Conservation (phyloP, 179 eudicot genomes). For the Sideroxylon spinosum region DNA sequence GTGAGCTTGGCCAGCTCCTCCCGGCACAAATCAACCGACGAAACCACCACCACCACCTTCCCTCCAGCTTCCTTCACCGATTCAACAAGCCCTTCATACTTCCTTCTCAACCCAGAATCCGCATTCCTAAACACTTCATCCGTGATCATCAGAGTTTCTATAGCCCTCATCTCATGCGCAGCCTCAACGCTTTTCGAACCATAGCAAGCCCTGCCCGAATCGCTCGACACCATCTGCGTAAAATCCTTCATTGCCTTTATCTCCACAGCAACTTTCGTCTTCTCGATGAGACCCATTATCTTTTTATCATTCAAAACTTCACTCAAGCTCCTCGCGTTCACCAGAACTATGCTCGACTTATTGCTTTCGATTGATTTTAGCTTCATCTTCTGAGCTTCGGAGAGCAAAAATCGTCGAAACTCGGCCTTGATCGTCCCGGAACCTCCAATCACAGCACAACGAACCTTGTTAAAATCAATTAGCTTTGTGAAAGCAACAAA, state of each 20-base stretch:
- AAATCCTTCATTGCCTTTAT: constrained; percentile 24
- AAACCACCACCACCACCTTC: constrained; percentile 27
- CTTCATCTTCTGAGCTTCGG: constrained; percentile 16
- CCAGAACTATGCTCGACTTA: constrained; percentile 19
- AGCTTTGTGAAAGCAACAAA: background rate
- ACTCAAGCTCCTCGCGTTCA: constrained; percentile 20
- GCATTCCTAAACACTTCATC: constrained; percentile 30
- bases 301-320: constrained; percentile 26
- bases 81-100: constrained; percentile 26
- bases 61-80: constrained; percentile 40
- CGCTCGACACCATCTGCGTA: constrained; percentile 19
- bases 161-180: constrained; percentile 27
- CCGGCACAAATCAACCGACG: constrained; percentile 18
- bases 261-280: constrained; percentile 16
- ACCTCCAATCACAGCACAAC: constrained; percentile 3
- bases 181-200: constrained; percentile 30
- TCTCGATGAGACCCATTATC: constrained; percentile 19
- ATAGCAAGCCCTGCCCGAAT: constrained; percentile 32
- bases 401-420: constrained; percentile 20
- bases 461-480: background rate
- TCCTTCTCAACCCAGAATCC: constrained; percentile 24
- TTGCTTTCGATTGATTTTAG: constrained; percentile 17
- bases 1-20: constrained; percentile 32
- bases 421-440: constrained; percentile 1
- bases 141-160: constrained; percentile 34